These are phyloP conservation scores for Cutaneotrichosporon cutaneum DNA, from an alignment of 1,284 basidiomycete species.

Conservation along the genomic window DNA sequence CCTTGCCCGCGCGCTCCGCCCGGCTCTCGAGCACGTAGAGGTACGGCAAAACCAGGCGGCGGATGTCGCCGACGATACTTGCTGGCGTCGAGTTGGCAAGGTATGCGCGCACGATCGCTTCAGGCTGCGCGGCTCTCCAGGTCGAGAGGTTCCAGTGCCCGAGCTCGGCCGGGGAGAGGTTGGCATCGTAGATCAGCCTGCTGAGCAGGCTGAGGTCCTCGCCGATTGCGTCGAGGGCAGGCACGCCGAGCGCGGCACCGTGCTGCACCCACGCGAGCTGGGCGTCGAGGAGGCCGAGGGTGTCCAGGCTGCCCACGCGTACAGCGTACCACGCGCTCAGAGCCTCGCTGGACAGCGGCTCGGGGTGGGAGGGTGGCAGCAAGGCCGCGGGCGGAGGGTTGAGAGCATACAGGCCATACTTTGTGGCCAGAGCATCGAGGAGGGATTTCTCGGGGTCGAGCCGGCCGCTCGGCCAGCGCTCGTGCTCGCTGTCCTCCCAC, in stretches of 20 bases:
- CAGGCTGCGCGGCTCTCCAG: constrained; percentile 69
- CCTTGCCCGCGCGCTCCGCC: constrained; percentile 69
- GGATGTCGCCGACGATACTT: constrained; percentile 68
- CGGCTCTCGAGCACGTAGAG: constrained; percentile 83
- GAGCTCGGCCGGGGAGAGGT: constrained; percentile 35
- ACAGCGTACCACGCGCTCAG: constrained; percentile 71
- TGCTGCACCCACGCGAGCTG: constrained; percentile 79
- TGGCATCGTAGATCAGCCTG: constrained; percentile 76
- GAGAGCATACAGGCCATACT: constrained; percentile 10
- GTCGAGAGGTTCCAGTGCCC: constrained; percentile 66
- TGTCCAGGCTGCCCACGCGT: constrained; percentile 65
- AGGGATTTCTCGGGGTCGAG: constrained; percentile 1
- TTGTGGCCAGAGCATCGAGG: constrained; percentile 16
- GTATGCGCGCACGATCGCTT: constrained; percentile 69
- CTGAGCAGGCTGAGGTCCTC: constrained; percentile 85
- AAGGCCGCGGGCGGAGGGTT: constrained; percentile 8
- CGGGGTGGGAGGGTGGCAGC: constrained; percentile 24
- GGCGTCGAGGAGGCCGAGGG: constrained; percentile 72
- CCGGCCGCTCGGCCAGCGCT: constrained; percentile 17
- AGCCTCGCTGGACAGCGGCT: constrained; percentile 40
- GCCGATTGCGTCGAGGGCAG: constrained; percentile 76
- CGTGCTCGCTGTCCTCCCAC: constrained; percentile 58
- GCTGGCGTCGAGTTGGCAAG: constrained; percentile 66
- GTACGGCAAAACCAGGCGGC: constrained; percentile 79
- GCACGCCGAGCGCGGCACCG: constrained; percentile 73